Percentiles rank a stretch among this genome's conserved stretches.
Conservation (phyloP, 345 rosid species). For the Brassica napus region DNA sequence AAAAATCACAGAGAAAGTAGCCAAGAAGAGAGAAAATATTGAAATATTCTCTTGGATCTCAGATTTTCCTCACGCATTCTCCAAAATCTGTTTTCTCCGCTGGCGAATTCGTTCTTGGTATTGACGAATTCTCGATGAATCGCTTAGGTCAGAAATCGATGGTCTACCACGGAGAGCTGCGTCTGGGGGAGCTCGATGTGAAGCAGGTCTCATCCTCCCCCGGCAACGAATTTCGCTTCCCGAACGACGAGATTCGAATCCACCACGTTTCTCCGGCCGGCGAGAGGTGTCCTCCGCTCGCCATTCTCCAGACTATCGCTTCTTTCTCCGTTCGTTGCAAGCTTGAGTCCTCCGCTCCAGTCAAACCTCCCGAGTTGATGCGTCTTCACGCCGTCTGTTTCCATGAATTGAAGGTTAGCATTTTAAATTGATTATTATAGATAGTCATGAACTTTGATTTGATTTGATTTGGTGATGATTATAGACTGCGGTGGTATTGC, state of each 20-base stretch:
- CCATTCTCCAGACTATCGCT: conserved; percentile 83
- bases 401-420: conserved; percentile 68
- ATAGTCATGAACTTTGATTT: neutral
- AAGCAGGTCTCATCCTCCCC: conserved; percentile 41
- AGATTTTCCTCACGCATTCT: conserved; percentile 32
- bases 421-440: neutral
- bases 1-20: conserved; percentile 29
- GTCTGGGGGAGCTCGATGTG: conserved; percentile 82
- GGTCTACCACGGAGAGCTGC: conserved; percentile 76
- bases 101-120: neutral
- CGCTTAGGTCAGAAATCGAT: conserved; percentile 77
- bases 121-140: conserved; percentile 49
- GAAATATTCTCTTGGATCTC: conserved; percentile 4
- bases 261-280: conserved; percentile 67
- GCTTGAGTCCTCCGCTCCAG: conserved; percentile 73
- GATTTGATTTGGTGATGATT: neutral
- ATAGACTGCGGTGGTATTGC: conserved; percentile 84
- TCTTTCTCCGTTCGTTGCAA: conserved; percentile 84
- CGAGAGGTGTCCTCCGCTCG: conserved; percentile 92
- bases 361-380: conserved; percentile 63
- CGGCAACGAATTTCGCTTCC: conserved; percentile 68
- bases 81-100: neutral
- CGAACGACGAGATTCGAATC: conserved; percentile 89
- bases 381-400: conserved; percentile 89
- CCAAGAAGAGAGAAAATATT: neutral